phyloP scores from a whole-genome alignment of 805 yeast genomes.

The Komagataella ulmi region DNA sequence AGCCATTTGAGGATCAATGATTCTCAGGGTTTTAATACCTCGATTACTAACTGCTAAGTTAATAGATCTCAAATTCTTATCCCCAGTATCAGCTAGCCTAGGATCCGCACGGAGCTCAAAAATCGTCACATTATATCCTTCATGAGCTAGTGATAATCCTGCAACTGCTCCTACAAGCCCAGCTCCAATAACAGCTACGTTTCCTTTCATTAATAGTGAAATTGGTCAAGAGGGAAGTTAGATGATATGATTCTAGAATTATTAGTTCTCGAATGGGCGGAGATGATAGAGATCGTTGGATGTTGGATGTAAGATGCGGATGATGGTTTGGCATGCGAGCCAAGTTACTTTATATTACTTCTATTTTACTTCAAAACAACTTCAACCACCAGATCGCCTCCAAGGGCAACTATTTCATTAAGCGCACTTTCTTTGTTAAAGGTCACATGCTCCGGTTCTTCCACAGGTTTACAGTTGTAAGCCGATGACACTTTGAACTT shows the following conservation, averaged over 20 bases:
- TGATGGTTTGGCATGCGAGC: neutral
- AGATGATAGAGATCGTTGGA: neutral
- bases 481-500: slow-evolving; percentile 76
- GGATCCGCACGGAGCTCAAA: slow-evolving; percentile 69
- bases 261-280: neutral
- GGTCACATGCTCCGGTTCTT: slow-evolving; percentile 29
- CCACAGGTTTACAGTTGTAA: slow-evolving; percentile 53
- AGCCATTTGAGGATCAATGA: slow-evolving; percentile 48
- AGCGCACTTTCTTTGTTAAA: slow-evolving; percentile 64
- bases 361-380: slow-evolving; percentile 10
- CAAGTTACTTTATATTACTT: neutral
- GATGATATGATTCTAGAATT: neutral
- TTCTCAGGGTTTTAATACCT: slow-evolving; percentile 59
- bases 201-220: slow-evolving; percentile 8
- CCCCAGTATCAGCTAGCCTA: slow-evolving; percentile 17
- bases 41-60: slow-evolving; percentile 82
- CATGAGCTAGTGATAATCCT: slow-evolving; percentile 64
- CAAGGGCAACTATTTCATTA: slow-evolving; percentile 54
- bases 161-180: slow-evolving; percentile 83
- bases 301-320: neutral
- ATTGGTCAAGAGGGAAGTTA: neutral
- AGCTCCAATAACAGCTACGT: slow-evolving; percentile 67
- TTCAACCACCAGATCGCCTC: slow-evolving; percentile 48
- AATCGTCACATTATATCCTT: slow-evolving; percentile 60
- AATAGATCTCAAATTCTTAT: slow-evolving; percentile 48